Conservation (phyloP, 2,329 filamentous ascomycete genomes). For the Nigrospora osmanthi region DNA sequence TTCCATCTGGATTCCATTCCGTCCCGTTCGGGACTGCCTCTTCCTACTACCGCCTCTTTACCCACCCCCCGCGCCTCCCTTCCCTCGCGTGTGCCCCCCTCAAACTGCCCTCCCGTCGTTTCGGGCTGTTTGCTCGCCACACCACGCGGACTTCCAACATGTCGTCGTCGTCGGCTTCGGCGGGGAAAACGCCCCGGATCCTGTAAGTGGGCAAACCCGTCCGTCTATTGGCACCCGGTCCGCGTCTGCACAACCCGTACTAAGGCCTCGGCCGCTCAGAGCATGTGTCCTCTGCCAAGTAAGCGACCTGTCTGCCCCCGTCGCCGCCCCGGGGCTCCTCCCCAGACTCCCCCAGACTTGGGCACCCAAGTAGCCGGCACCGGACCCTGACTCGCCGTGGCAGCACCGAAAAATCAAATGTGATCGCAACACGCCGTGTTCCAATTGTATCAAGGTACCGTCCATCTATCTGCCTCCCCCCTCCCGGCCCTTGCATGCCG, state of each 20-base stretch:
- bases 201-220: conserved; percentile 7
- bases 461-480: not conserved
- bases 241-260: not conserved
- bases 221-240: not conserved
- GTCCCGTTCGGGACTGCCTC: no score
- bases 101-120: no score
- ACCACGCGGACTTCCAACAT: no score
- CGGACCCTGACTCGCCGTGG: not conserved
- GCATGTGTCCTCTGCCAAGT: conserved; percentile 14
- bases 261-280: not conserved
- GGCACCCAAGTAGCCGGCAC: no score
- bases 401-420: conserved; percentile 50
- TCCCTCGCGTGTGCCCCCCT: no score
- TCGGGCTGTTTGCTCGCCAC: no score
- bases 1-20: no score
- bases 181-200: conserved; percentile 18
- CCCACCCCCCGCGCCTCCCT: no score
- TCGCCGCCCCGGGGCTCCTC: no score
- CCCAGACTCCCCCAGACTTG: no score
- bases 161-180: conserved; percentile 10
- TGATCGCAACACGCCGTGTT: conserved; percentile 50
- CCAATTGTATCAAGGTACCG: conserved; percentile 51
- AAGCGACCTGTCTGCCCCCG: not conserved
- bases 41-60: no score
- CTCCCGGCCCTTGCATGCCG: conserved; percentile 4